These are phyloP conservation scores for Marasmius tenuissimus DNA, from an alignment of 1,284 basidiomycete genomes.

Conservation along the genomic window DNA sequence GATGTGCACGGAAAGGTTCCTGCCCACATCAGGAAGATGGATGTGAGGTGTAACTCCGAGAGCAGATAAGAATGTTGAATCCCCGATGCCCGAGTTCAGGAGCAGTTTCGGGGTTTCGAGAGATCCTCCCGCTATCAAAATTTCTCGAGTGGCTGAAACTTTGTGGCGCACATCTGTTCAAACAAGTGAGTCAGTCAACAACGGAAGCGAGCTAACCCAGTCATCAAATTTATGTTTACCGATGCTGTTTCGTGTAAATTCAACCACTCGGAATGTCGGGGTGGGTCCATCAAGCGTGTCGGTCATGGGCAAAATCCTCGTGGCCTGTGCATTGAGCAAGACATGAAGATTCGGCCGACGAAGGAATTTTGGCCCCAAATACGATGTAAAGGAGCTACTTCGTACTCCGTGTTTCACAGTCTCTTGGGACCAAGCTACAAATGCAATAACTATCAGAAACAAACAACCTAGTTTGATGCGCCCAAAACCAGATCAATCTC, in stretches of 20 bases:
- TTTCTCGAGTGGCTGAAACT: not conserved
- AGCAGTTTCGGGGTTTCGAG: not conserved
- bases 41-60: not conserved
- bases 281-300: not conserved
- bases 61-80: not conserved
- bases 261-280: not conserved
- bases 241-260: not conserved
- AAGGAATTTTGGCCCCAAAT: not conserved
- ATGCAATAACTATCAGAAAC: not conserved
- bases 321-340: not conserved
- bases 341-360: not conserved
- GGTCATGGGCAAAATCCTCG: not conserved
- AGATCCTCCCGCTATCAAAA: not conserved
- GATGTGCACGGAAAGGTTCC: not conserved
- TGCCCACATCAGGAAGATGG: not conserved
- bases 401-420: not conserved
- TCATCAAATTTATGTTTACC: not conserved
- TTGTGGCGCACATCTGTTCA: not conserved
- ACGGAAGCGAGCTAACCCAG: not conserved
- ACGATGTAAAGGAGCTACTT: not conserved
- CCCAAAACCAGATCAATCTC: not conserved
- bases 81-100: not conserved
- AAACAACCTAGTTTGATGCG: not conserved
- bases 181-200: not conserved
- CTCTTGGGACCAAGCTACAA: not conserved